Conservation (phyloP, 495 filamentous ascomycete genomes). For the Annulohypoxylon moriforme region DNA sequence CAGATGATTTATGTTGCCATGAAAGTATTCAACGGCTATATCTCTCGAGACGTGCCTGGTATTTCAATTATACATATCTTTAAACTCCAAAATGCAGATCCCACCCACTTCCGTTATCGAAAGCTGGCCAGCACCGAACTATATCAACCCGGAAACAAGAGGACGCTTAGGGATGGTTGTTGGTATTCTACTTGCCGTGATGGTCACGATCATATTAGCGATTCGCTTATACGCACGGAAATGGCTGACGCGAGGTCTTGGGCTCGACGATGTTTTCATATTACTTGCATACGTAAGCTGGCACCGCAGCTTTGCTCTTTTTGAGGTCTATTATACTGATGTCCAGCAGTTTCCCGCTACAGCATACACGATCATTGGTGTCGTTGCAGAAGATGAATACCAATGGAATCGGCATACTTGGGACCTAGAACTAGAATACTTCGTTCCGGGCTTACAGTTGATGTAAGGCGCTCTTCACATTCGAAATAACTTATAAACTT, state of each 20-base stretch:
- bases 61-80: constrained; percentile 5
- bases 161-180: constrained; percentile 59
- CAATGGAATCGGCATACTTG: constrained; percentile 69
- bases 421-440: constrained; percentile 57
- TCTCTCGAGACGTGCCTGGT: background rate
- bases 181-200: constrained; percentile 51
- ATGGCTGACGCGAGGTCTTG: constrained; percentile 55
- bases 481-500: constrained; percentile 7
- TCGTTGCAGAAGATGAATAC: constrained; percentile 56
- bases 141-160: constrained; percentile 62
- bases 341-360: constrained; percentile 47
- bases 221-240: constrained; percentile 64
- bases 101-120: constrained; percentile 58
- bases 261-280: constrained; percentile 64
- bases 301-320: background rate
- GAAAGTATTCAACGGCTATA: constrained; percentile 3
- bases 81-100: constrained; percentile 52
- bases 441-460: constrained; percentile 55
- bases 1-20: background rate
- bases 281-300: constrained; percentile 49
- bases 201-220: constrained; percentile 57
- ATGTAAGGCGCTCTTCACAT: constrained; percentile 34
- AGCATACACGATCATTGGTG: constrained; percentile 57
- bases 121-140: constrained; percentile 68
- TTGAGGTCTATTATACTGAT: constrained; percentile 27